These are phyloP conservation scores for Ustilago curta DNA, from an alignment of 1,284 basidiomycete genomes.

Conservation along the genomic window DNA sequence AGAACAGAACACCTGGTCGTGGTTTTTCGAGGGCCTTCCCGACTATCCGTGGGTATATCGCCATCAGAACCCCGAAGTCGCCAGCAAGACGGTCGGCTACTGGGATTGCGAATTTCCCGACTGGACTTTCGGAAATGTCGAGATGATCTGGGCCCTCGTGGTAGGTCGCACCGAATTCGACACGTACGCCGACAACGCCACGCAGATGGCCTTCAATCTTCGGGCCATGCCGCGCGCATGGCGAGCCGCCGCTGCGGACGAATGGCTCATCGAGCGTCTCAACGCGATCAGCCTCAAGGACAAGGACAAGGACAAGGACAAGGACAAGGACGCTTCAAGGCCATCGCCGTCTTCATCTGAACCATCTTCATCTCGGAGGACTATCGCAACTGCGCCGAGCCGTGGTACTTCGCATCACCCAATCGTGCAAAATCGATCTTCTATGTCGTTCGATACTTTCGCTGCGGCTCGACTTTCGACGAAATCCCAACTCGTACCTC, in stretches of 20 bases:
- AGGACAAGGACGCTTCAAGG: no score
- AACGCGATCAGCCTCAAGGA: background rate
- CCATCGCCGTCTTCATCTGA: background rate
- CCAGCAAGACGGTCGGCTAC: background rate
- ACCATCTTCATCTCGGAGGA: background rate
- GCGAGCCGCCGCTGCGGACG: slow-evolving; percentile 9
- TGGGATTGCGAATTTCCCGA: slow-evolving; percentile 3
- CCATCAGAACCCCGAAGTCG: background rate
- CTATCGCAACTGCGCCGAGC: background rate
- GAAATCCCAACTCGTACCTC: background rate
- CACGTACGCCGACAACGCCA: background rate
- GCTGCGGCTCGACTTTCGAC: slow-evolving; percentile 7
- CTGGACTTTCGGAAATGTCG: slow-evolving; percentile 9
- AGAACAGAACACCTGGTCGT: background rate
- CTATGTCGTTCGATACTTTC: slow-evolving; percentile 5
- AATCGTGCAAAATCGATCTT: background rate
- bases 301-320: background rate
- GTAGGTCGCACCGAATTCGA: slow-evolving; percentile 2
- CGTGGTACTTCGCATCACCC: background rate
- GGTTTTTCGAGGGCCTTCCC: background rate
- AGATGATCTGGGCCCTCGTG: slow-evolving; percentile 2
- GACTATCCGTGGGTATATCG: background rate
- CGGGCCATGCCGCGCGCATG: slow-evolving; percentile 3
- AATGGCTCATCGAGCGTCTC: background rate
- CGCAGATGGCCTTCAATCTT: background rate